Conservation (phyloP, 2,329 filamentous ascomycete species). For the Aspergillus aculeatus region DNA sequence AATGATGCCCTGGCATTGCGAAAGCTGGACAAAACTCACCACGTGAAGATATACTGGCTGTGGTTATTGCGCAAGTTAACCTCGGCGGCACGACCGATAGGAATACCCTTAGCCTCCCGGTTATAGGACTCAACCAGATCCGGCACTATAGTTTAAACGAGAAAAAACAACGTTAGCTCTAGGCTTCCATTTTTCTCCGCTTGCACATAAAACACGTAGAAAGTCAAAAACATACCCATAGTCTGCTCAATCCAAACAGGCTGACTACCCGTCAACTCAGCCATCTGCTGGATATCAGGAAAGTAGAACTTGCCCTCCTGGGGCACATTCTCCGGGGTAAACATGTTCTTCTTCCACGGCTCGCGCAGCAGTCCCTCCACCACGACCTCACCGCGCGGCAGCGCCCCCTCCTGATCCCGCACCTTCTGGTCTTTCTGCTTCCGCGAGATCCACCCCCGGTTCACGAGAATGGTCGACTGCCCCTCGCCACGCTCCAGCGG, state of each 20-base stretch:
- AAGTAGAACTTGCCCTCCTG: constrained; percentile 89
- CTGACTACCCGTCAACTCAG: constrained; percentile 74
- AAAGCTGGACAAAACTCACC: constrained; percentile 58
- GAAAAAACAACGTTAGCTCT: not conserved
- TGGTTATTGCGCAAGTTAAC: constrained; percentile 96
- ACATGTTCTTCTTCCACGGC: constrained; percentile 97
- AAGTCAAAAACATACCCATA: constrained; percentile 62
- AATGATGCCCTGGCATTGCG: not conserved
- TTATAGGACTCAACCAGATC: constrained; percentile 75
- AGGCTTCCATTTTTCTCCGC: no score
- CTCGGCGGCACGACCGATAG: constrained; percentile 82
- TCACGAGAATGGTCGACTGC: constrained; percentile 74
- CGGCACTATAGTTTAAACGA: constrained; percentile 57
- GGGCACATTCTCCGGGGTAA: constrained; percentile 86
- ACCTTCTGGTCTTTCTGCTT: constrained; percentile 64
- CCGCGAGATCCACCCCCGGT: constrained; percentile 88
- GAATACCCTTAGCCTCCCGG: constrained; percentile 76
- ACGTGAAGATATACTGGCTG: constrained; percentile 97
- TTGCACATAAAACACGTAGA: not conserved
- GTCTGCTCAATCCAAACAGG: constrained; percentile 95
- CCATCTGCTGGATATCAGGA: constrained; percentile 91
- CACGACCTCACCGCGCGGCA: constrained; percentile 69
- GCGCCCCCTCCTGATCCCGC: constrained; percentile 54
- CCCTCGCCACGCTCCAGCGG: constrained; percentile 70
- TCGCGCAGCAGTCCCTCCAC: constrained; percentile 83